Base-by-base conservation (phyloP, 2,329 filamentous ascomycete species). In the Monosporascus sp. region DNA sequence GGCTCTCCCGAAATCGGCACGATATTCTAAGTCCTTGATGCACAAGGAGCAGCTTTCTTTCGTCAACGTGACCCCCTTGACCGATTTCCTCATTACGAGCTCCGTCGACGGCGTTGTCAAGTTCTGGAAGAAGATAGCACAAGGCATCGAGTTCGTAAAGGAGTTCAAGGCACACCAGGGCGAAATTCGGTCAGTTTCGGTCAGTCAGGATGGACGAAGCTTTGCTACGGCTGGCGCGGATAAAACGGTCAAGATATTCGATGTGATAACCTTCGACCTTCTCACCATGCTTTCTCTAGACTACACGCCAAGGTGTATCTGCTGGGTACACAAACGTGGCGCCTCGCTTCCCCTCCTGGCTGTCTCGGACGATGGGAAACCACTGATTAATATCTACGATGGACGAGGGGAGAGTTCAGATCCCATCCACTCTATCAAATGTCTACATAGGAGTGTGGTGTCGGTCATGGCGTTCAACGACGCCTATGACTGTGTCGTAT, bases 21-120 rank as follows among this genome's bases (percentile, higher is more conserved):
- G 90, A 46, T 99, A 99, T 74, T 96, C 89, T 54, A 96, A 92
- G 67, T 97, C 94, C 46, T 79, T 99, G 66, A 99, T 99, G 95
- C 94, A 99, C 80, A 92, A 93, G 74, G 94, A 99, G 62, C 91
- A 96, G 73, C 75, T 99, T 49, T 83, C 88, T 53, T 97, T 92
- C 65, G 83, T 90, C 58, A 95, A 87, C 14, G 86, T 96, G 69
- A 96, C 95, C 1, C 92, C 92, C 1, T 77, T 87, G 55, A 97
- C 93, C 55, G 94, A 97, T 62, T 99, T 99, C 68, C 78, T 99
- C 38, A 94, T 99, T 58, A 99, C 94, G 1, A 90, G 89, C 56
- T 97, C 94, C 0, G 76, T 90, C 44, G 94, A 99, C 68, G 95
- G 95, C n/a, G 88, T 93, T 1, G 93, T 97, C 62, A 99, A 99